These are phyloP conservation scores for Coemansia sp. DNA, from an alignment of 192 early-diverging fungal genomes.

Conservation along the genomic window DNA sequence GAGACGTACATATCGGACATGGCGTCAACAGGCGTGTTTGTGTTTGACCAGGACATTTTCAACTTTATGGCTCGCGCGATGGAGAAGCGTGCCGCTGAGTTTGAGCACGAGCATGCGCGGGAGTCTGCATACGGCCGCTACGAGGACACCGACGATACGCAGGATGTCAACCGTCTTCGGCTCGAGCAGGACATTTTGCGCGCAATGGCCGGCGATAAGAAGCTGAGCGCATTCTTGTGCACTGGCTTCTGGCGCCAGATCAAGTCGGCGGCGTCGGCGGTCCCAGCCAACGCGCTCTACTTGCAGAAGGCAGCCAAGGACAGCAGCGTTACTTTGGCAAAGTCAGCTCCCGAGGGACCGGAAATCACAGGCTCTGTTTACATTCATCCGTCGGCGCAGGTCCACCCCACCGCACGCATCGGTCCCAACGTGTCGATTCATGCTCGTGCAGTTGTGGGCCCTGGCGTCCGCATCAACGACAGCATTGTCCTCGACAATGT, in stretches of 20 bases:
- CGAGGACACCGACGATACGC: conserved; percentile 36
- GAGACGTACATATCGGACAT: conserved; percentile 92
- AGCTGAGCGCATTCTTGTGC: conserved; percentile 84
- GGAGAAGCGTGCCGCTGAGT: conserved; percentile 59
- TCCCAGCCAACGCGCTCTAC: conserved; percentile 91
- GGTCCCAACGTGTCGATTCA: conserved; percentile 97
- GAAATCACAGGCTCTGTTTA: conserved; percentile 88
- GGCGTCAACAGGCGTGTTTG: conserved; percentile 93
- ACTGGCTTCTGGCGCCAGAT: conserved; percentile 96
- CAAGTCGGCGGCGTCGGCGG: conserved; percentile 90
- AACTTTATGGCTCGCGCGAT: conserved; percentile 77
- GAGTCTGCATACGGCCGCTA: conserved; percentile 54
- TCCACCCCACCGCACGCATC: conserved; percentile 91
- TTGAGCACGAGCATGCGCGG: conserved; percentile 55
- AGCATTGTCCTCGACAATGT: conserved; percentile 91
- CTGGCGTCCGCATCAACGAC: conserved; percentile 92
- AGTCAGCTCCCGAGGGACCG: conserved; percentile 54
- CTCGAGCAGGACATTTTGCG: conserved; percentile 94
- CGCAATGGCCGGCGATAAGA: conserved; percentile 74
- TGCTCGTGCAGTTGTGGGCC: conserved; percentile 81
- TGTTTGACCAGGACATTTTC: conserved; percentile 90
- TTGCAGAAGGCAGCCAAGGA: conserved; percentile 77
- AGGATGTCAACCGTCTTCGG: conserved; percentile 67
- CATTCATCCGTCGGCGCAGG: conserved; percentile 90
- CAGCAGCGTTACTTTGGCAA: conserved; percentile 58